Conservation (phyloP, 2,329 filamentous ascomycete genomes). For the Zymoseptoria tritici region DNA sequence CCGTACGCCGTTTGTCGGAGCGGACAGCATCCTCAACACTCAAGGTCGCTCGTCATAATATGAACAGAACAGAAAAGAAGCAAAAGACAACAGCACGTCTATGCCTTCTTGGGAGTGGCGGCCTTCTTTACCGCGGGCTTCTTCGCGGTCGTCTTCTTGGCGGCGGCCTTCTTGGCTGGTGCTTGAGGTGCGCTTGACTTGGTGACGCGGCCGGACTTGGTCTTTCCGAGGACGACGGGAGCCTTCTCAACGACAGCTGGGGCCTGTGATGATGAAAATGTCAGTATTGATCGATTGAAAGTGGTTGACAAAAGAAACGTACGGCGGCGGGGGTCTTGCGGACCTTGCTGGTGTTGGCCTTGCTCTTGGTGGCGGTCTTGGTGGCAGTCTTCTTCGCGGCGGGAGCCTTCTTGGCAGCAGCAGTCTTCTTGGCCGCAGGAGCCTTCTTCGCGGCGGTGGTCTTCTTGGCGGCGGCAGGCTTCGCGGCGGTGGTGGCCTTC, state of each 20-base stretch:
- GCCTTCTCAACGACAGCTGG: slow-evolving; percentile 63
- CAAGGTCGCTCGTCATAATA: not conserved
- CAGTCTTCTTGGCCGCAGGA: slow-evolving; percentile 43
- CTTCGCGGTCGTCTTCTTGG: slow-evolving; percentile 40
- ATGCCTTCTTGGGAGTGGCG: slow-evolving; percentile 31
- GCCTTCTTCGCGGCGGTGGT: slow-evolving; percentile 31
- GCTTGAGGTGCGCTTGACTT: slow-evolving; percentile 54
- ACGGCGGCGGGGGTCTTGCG: slow-evolving; percentile 36
- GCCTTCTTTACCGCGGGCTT: slow-evolving; percentile 33
- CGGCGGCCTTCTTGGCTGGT: slow-evolving; percentile 13
- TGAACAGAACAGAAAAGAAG: not conserved
- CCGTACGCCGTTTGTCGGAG: slow-evolving; percentile 7
- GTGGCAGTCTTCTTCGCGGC: slow-evolving; percentile 30
- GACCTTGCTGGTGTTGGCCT: slow-evolving; percentile 41
- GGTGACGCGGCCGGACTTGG: slow-evolving; percentile 77
- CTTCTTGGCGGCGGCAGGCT: slow-evolving; percentile 32
- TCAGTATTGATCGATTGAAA: not conserved
- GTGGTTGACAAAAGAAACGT: slow-evolving; percentile 8
- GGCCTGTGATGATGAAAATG: slow-evolving; percentile 38
- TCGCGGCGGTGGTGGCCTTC: slow-evolving; percentile 31
- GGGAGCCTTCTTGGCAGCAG: slow-evolving; percentile 46
- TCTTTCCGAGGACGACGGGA: slow-evolving; percentile 62
- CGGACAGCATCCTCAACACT: not conserved
- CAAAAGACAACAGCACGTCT: not conserved
- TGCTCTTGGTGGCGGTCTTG: slow-evolving; percentile 32